Conservation (phyloP, 2,329 filamentous ascomycete species). For the Calonectria pseudoreteaudii region DNA sequence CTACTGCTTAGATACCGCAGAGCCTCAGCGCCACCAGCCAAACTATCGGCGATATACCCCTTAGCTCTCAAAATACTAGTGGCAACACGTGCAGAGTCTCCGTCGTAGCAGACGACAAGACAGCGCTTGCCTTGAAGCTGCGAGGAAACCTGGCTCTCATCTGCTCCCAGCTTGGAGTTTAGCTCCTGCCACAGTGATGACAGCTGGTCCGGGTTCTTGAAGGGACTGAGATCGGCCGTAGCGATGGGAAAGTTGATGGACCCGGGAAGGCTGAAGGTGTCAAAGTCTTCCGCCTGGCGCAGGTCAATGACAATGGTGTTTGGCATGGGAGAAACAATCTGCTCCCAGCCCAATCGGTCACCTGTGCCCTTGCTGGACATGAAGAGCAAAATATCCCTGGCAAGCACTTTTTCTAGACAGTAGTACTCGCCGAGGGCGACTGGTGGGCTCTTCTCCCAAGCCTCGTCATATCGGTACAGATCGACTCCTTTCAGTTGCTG, state of each 20-base stretch:
- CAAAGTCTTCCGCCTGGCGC: slow-evolving; percentile 56
- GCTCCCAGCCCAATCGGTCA: not conserved
- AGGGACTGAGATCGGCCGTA: not conserved
- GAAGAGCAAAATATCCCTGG: slow-evolving; percentile 11
- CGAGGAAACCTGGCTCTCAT: slow-evolving; percentile 24
- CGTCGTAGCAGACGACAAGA: slow-evolving; percentile 65
- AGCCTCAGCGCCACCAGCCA: slow-evolving; percentile 63
- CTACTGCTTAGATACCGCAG: not conserved
- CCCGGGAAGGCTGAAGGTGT: slow-evolving; percentile 40
- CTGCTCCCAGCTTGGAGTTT: not conserved
- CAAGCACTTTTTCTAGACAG: slow-evolving; percentile 26
- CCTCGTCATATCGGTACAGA: slow-evolving; percentile 41
- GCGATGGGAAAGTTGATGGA: not conserved
- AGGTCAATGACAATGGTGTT: slow-evolving; percentile 58
- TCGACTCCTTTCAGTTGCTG: slow-evolving; percentile 37
- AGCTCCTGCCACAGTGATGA: not conserved
- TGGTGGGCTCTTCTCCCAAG: slow-evolving; percentile 38
- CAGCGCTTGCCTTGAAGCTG: slow-evolving; percentile 49
- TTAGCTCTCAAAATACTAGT: slow-evolving; percentile 65
- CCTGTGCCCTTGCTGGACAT: not conserved
- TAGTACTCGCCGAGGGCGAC: slow-evolving; percentile 24
- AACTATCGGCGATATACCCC: slow-evolving; percentile 58
- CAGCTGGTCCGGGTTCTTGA: not conserved
- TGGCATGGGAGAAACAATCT: slow-evolving; percentile 28
- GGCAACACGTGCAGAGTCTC: slow-evolving; percentile 65